Evolutionary conservation across 2,329 filamentous ascomycete genomes (phyloP).

Genomic region (Nothophoma quercina): DNA sequence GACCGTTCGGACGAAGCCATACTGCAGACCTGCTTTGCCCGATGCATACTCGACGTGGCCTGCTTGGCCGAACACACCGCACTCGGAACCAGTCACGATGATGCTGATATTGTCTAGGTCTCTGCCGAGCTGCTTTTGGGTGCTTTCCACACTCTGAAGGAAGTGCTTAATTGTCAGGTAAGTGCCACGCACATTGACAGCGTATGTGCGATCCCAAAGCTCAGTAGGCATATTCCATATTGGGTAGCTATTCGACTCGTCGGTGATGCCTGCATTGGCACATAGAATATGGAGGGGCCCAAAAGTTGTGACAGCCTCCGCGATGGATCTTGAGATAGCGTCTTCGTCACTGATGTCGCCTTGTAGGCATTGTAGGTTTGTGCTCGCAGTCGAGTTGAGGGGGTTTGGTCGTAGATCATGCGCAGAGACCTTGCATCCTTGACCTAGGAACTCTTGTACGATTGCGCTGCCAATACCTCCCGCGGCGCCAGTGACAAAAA

Average conservation of each 20-base stretch:
- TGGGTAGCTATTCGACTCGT: constrained; percentile 57
- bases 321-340: constrained; percentile 53
- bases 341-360: constrained; percentile 60
- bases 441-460: constrained; percentile 61
- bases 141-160: constrained; percentile 52
- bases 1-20: constrained; percentile 60
- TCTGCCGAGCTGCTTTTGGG: constrained; percentile 48
- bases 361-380: constrained; percentile 52
- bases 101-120: constrained; percentile 61
- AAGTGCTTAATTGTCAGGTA: constrained; percentile 66
- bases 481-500: constrained; percentile 62
- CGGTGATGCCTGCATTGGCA: constrained; percentile 62
- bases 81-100: constrained; percentile 62
- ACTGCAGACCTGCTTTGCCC: constrained; percentile 59
- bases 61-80: constrained; percentile 59
- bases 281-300: constrained; percentile 62
- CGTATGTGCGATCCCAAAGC: constrained; percentile 62
- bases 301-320: constrained; percentile 53
- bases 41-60: constrained; percentile 61
- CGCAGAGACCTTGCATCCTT: constrained; percentile 63
- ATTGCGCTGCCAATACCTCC: constrained; percentile 61
- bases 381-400: constrained; percentile 34
- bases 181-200: constrained; percentile 60
- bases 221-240: constrained; percentile 62
- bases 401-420: constrained; percentile 56